Evolutionary conservation across 768 basidiomycete species (phyloP), one percentile per base, ranked within the genome.

Genomic region (Trametes meyenii): DNA sequence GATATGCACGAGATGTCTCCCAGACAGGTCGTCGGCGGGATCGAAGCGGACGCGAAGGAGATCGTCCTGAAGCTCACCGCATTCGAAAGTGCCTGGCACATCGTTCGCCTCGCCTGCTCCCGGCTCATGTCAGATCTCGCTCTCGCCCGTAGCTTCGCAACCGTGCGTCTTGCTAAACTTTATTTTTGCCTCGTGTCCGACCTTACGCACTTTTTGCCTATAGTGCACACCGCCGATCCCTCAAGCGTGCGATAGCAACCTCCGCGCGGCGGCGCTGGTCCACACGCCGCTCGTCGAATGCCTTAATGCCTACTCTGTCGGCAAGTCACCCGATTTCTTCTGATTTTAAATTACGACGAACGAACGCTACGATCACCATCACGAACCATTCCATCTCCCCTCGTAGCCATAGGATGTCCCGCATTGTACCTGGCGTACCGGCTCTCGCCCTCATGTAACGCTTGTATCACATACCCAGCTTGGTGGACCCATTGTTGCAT

Each of bases 61-160:
- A 66, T 72, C 38, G 46, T 16, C 8, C 56, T 66, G 33, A 61
- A 63, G 53, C 68, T 72, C 19, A 62, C 50, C 21, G 67, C 63
- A 16, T 72, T 72, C 50, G 68, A 72, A 63, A 67, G 68, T 26
- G 71, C 69, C n/a, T 72, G 71, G 71, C 68, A 72, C 50, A 54
- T 67, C 53, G 66, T 69, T 4, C 58, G 66, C 19, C 60, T 72
- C 17, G 64, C 64, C 8, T 70, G 71, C 57, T 52, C 55, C 1
- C 59, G 55, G 33, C 62, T 72, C 21, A 57, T 60, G n/a, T 56
- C 65, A 42, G 68, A 66, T 55, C 59, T 72, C 19, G 66, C 67
- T 23, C 61, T 72, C 59, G 71, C 71, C 3, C 50, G 52, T 33
- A 52, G 50, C 35, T 54, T 69, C 55, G 55, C 65, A 11, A n/a